Base-by-base conservation (phyloP, 176 grass and related monocot genomes). In the Triticum turgidum region DNA sequence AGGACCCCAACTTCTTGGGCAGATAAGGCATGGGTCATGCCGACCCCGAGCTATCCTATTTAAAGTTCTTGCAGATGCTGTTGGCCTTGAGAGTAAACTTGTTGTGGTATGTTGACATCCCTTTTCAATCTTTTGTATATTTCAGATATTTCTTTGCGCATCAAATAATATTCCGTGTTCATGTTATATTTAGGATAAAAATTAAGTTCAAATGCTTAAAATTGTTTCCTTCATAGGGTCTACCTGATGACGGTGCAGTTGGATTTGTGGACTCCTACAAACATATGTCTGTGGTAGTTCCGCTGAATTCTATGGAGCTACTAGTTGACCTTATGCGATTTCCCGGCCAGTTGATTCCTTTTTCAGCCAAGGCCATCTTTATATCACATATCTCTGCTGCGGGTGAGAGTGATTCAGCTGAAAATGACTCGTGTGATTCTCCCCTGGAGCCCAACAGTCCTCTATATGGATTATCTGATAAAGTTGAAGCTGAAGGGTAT, bases 401-500 rank as follows among this genome's bases (percentile, higher is more conserved):
- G 66, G 97, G 97, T 63, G 97, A 99, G 68, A 99, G 92, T 13
- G 97, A 99, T 79, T 99, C 97, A 79, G 97, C 94, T 80, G 97
- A 99, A 80, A 96, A 99, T 72, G 97, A 99, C 77, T 99, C 97
- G 1, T 99, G 97, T 73, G 97, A 99, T 91, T 99, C 97, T 74
- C 97, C 97, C 47, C 94, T 99, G 81, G 97, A 99, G 77, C 97
- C 97, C 61, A 99, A 99, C 85, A 99, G 97, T 65, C 97, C 97
- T 65, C 68, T 96, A 6, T 96, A 89, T 87, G 97, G 88, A 51
- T 65, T 96, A 85, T 84, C 90, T 77, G 97, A 99, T 68, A 99
- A 97, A 91, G 79, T 86, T 85, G 97, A 99, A 88, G 72, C 89
- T 94, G 97, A 99, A 87, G 90, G 90, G 97, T 99, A 96, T 81